phyloP scores from a whole-genome alignment of 371 early-diverging fungal species.

The Mucor plumbeus region DNA sequence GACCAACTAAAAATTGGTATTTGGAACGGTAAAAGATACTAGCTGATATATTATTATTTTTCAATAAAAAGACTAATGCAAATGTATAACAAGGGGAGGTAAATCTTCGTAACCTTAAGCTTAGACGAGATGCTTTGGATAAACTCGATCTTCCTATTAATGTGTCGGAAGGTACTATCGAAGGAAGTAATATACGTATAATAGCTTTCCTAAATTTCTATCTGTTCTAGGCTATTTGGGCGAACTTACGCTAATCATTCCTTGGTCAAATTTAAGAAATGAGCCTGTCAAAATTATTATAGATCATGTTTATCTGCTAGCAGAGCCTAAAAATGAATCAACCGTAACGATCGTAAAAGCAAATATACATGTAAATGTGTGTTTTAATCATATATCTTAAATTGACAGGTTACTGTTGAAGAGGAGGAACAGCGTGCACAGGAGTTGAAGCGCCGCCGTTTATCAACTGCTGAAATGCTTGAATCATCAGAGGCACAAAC shows the following conservation, averaged over 20 bases:
- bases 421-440: constrained; percentile 86
- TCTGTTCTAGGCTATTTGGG: constrained; percentile 74
- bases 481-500: constrained; percentile 35
- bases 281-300: constrained; percentile 83
- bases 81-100: constrained; percentile 70
- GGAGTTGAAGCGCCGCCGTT: constrained; percentile 78
- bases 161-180: constrained; percentile 73
- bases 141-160: constrained; percentile 87
- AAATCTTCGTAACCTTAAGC: constrained; percentile 74
- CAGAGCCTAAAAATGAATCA: constrained; percentile 71
- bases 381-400: neutral
- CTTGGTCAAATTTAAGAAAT: constrained; percentile 88
- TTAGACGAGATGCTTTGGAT: constrained; percentile 80
- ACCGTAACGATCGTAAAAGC: constrained; percentile 23
- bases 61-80: neutral
- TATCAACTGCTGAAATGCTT: constrained; percentile 82
- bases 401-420: constrained; percentile 51
- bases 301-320: constrained; percentile 79
- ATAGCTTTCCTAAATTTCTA: too few species aligned
- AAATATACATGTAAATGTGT: neutral
- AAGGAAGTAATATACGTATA: too few species aligned
- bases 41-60: neutral
- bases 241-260: constrained; percentile 78
- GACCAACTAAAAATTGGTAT: constrained; percentile 87
- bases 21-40: constrained; percentile 73